Conservation (phyloP, 2,329 filamentous ascomycete species). For the Sclerotinia spermophila region DNA sequence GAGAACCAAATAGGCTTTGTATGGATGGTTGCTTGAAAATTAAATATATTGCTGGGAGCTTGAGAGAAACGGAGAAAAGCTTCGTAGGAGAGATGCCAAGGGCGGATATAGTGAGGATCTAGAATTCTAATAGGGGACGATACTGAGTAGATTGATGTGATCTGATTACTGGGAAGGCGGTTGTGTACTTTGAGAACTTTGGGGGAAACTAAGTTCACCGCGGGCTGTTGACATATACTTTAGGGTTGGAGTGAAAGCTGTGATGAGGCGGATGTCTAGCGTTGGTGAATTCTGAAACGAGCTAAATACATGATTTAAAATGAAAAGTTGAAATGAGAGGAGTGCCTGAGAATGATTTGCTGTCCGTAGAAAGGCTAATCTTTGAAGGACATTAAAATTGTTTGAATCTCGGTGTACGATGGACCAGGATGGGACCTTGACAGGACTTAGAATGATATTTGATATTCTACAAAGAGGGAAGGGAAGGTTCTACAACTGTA, state of each 20-base stretch:
- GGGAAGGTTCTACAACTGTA: too few relatives aligned
- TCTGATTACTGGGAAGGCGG: background rate
- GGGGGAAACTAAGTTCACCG: rapidly evolving
- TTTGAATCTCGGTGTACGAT: too few relatives aligned
- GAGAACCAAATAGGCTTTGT: background rate
- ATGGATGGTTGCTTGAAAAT: background rate
- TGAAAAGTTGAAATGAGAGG: background rate
- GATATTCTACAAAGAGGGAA: too few relatives aligned
- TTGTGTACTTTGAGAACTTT: background rate
- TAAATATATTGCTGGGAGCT: background rate
- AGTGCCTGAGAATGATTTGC: background rate
- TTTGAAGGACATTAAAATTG: background rate
- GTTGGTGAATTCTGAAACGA: background rate
- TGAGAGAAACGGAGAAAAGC: background rate
- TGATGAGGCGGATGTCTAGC: background rate
- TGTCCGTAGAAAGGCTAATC: background rate
- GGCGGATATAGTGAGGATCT: background rate
- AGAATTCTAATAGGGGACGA: background rate
- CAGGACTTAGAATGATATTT: too few relatives aligned
- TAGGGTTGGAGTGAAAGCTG: background rate
- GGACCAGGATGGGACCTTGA: too few relatives aligned
- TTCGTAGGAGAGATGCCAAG: too few relatives aligned
- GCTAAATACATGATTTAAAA: background rate
- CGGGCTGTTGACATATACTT: background rate
- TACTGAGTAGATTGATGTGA: background rate